A percentile compares a stretch with the other conserved stretches of the same genome.
Conservation (phyloP, 495 filamentous ascomycete genomes). For the Parachaetomium inaequale region DNA sequence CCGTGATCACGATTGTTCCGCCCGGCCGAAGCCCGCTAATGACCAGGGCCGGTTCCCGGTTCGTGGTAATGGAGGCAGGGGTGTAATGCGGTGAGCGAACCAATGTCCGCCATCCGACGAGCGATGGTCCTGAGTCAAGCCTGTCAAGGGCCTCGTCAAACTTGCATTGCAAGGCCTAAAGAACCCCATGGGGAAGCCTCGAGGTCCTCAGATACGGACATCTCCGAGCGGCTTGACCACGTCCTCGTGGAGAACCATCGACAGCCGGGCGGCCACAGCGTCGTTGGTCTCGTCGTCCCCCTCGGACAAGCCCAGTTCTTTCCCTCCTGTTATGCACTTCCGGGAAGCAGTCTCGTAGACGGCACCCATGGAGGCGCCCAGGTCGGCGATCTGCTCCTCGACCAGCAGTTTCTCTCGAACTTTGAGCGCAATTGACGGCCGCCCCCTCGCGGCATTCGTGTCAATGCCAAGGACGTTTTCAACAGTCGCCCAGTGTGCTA, state of each 20-base stretch:
- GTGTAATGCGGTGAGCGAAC: not conserved
- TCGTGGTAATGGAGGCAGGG: not conserved
- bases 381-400: conserved; percentile 27
- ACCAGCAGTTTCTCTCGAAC: conserved; percentile 31
- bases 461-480: conserved; percentile 44
- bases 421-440: conserved; percentile 30
- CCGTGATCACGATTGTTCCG: not conserved
- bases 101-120: not conserved
- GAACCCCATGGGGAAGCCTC: not conserved
- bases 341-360: conserved; percentile 33
- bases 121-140: not conserved
- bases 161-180: not conserved
- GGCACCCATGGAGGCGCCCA: conserved; percentile 35
- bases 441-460: conserved; percentile 22
- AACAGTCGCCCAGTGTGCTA: conserved; percentile 52
- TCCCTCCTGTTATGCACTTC: conserved; percentile 34
- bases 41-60: not conserved
- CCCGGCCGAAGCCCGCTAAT: not conserved
- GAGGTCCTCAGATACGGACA: conserved; percentile 27
- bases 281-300: conserved; percentile 37
- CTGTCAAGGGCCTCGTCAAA: not conserved
- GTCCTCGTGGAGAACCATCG: conserved; percentile 35
- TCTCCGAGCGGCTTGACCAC: conserved; percentile 39
- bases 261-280: conserved; percentile 30
- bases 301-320: conserved; percentile 28